Evolutionary conservation across 495 filamentous ascomycete species (phyloP).

Genomic region (Annulohypoxylon bovei): DNA sequence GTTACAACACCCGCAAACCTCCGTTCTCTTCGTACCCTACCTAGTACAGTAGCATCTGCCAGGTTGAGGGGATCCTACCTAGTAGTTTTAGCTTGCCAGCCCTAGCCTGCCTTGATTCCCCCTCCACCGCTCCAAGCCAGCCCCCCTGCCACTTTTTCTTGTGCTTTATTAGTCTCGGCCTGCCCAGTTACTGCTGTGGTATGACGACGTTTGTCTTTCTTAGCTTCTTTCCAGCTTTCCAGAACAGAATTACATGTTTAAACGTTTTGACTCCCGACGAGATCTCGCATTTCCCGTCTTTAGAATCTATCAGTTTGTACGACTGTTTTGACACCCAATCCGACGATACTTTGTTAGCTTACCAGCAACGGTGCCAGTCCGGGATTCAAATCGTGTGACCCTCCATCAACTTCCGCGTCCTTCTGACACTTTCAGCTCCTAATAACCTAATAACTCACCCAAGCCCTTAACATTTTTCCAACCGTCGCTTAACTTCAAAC

Average conservation of each 20-base stretch:
- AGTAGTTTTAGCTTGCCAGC: conserved; percentile 37
- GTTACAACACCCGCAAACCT: conserved; percentile 17
- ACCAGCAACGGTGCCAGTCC: conserved; percentile 31
- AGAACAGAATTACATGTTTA: conserved; percentile 24
- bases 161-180: conserved; percentile 37
- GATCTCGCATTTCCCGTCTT: conserved; percentile 30
- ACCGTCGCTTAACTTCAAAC: conserved; percentile 22
- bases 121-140: conserved; percentile 39
- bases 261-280: conserved; percentile 26
- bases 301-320: conserved; percentile 35
- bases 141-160: conserved; percentile 36
- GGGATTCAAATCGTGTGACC: conserved; percentile 53
- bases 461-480: conserved; percentile 2
- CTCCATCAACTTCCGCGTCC: conserved; percentile 29
- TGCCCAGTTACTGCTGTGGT: conserved; percentile 47
- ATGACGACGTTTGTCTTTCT: conserved; percentile 59
- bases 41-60: conserved; percentile 32
- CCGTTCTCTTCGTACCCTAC: conserved; percentile 6
- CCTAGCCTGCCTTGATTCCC: conserved; percentile 43
- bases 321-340: conserved; percentile 36
- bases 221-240: conserved; percentile 34
- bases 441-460: conserved; percentile 11
- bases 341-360: conserved; percentile 29
- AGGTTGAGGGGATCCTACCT: conserved; percentile 35
- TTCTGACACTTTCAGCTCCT: conserved; percentile 36